A percentile compares a stretch with the other conserved stretches of the same genome.
Evolutionary conservation across 2,329 filamentous ascomycete genomes (phyloP).

Genomic region (Neocucurbitaria cava): DNA sequence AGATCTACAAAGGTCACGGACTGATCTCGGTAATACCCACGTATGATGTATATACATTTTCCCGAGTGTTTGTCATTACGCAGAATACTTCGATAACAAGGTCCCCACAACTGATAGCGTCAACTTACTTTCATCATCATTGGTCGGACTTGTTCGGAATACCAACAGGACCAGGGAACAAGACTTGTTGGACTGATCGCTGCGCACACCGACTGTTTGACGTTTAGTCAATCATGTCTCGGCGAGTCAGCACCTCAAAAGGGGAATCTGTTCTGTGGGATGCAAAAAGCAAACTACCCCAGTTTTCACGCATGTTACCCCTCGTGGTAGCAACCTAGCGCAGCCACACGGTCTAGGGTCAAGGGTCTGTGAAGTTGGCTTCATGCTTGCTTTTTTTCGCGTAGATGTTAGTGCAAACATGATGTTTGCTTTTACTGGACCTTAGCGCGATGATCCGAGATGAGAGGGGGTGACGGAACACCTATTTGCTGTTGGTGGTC

Average conservation of each 20-base stretch:
- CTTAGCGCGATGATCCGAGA: not conserved
- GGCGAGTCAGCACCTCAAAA: constrained; percentile 3
- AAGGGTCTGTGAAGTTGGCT: constrained; percentile 1
- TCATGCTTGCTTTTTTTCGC: constrained; percentile 2
- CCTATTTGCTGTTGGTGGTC: not conserved
- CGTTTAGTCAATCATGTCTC: not conserved
- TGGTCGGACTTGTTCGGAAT: not conserved
- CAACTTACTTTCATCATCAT: not conserved
- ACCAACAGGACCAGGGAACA: not conserved
- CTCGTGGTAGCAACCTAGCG: constrained; percentile 1
- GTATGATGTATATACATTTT: not conserved
- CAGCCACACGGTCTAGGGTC: constrained; percentile 5
- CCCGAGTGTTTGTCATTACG: not conserved
- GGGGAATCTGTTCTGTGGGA: not conserved
- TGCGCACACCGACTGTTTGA: not conserved
- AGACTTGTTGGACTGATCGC: not conserved
- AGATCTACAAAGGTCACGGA: not conserved
- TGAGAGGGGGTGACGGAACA: not conserved
- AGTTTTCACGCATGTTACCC: not conserved
- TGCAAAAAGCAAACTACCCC: constrained; percentile 5
- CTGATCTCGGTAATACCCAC: constrained; percentile 9
- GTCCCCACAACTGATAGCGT: not conserved
- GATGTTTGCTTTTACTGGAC: not conserved
- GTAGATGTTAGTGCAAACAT: not conserved
- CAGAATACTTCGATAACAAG: not conserved